Percentiles rank a stretch among this genome's conserved stretches.
Conservation (phyloP, 2,329 filamentous ascomycete species). For the Alternaria gaisen region DNA sequence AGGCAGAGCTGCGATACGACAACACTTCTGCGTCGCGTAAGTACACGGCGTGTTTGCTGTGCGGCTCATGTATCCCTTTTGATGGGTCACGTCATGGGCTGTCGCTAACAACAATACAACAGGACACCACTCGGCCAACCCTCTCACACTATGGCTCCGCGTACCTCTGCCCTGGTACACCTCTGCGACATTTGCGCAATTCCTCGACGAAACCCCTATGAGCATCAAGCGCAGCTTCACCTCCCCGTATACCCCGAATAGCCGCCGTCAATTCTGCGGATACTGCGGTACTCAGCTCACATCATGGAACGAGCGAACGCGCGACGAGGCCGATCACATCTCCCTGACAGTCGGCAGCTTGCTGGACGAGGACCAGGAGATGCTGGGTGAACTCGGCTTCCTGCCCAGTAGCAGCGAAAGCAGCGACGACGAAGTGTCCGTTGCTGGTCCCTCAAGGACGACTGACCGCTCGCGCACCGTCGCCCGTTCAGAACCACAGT, state of each 20-base stretch:
- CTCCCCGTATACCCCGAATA: slow-evolving; percentile 58
- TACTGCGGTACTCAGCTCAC: slow-evolving; percentile 88
- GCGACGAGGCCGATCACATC: slow-evolving; percentile 78
- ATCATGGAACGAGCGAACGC: slow-evolving; percentile 80
- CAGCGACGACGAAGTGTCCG: slow-evolving; percentile 38
- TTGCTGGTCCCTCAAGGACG: slow-evolving; percentile 23
- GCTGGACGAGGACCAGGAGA: slow-evolving; percentile 72
- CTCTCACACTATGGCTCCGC: slow-evolving; percentile 81
- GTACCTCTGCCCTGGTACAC: slow-evolving; percentile 84
- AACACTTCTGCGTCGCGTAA: slow-evolving; percentile 75
- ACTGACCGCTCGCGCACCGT: slow-evolving; percentile 21
- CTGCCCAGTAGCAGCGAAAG: slow-evolving; percentile 57
- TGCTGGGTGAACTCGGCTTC: slow-evolving; percentile 78
- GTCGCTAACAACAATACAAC: background rate
- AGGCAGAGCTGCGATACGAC: slow-evolving; percentile 72
- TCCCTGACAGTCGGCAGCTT: slow-evolving; percentile 83
- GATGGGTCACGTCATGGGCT: background rate
- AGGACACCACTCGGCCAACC: slow-evolving; percentile 73
- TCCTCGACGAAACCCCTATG: slow-evolving; percentile 72
- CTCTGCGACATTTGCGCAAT: slow-evolving; percentile 77
- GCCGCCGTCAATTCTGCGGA: slow-evolving; percentile 83
- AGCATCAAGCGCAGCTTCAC: slow-evolving; percentile 58
- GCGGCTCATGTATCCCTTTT: background rate
- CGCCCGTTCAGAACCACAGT: slow-evolving; percentile 32
- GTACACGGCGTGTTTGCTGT: slow-evolving; percentile 48